Percentiles rank a stretch among this genome's conserved stretches.
phyloP scores from a whole-genome alignment of 371 early-diverging fungal genomes.

The Mucor circinelloides region DNA sequence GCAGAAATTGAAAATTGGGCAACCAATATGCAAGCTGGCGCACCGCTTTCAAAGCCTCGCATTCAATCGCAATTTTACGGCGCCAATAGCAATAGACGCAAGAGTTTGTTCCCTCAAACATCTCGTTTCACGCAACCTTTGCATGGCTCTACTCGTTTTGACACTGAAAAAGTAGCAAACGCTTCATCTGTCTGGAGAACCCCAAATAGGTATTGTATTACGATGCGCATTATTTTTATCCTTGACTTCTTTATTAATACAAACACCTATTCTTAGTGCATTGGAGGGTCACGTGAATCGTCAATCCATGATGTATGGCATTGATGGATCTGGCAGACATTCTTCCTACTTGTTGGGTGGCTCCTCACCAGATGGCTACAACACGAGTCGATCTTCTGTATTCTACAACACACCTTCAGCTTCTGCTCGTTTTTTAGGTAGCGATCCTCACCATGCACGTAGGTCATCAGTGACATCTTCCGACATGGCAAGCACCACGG shows the following conservation, averaged over 20 bases:
- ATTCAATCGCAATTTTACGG: conserved; percentile 14
- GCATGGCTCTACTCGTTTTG: conserved; percentile 45
- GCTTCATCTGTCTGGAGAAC: conserved; percentile 40
- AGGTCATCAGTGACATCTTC: conserved; percentile 44
- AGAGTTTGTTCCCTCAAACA: conserved; percentile 42
- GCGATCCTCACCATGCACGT: conserved; percentile 18
- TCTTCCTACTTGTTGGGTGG: conserved; percentile 5
- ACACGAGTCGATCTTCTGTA: conserved; percentile 16
- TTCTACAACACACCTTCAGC: conserved; percentile 10
- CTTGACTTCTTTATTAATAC: neutral
- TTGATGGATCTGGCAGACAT: conserved; percentile 1
- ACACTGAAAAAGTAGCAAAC: conserved; percentile 29
- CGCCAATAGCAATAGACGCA: conserved; percentile 26
- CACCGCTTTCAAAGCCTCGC: conserved; percentile 28
- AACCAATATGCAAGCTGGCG: conserved; percentile 47
- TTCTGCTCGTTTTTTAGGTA: conserved; percentile 29
- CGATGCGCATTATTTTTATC: neutral
- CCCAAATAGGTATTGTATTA: conserved; percentile 29
- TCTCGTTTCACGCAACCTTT: conserved; percentile 50
- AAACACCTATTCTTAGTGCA: conserved; percentile 4
- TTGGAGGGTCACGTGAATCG: conserved; percentile 21
- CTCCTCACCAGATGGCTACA: neutral
- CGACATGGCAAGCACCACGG: conserved; percentile 22
- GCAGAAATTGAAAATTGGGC: conserved; percentile 67
- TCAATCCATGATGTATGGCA: conserved; percentile 14